Base-by-base conservation (phyloP, 805 yeast genomes). In the Myxozyma geophila region DNA sequence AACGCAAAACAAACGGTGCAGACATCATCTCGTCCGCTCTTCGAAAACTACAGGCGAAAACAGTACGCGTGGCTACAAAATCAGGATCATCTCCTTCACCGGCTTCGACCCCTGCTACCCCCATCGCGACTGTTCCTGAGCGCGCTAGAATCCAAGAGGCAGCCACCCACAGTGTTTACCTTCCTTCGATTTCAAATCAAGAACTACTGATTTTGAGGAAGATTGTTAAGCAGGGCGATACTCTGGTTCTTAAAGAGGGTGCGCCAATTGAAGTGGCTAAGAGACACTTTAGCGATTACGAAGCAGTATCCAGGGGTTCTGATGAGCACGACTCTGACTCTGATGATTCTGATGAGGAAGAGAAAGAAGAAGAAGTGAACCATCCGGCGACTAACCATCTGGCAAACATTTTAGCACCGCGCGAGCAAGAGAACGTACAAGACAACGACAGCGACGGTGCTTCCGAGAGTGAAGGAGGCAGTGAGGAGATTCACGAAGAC, bases 141-240 rank as follows among this genome's bases (percentile, higher is more conserved):
- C 56, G 56, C 2, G 56, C 41, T 7, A 47, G 56, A 5, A 53
- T 53, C 37, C 48, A 40, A 23, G 56, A 53, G 17, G 56, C 56
- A 15, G 56, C 56, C 4, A 21, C 15, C 19, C 28, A 53, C 33
- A 39, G 48, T 13, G 56, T 53, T 10, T 53, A 53, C 17, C 21
- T 53, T 4, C 56, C 56, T 5, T 6, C 56, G 12, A 53, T 53
- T 28, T 10, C 48, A 5, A 15, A 40, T 19, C 8, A 12, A 7
- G 56, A 53, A 28, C 2, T 40, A 10, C 8, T 9, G 8, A 10
- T 5, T 23, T 5, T 53, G 10, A 10, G 21, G 3, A 17, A 39
- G 1, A 39, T 33, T 40, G 23, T 23, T 8, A 19, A 13, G 6
- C 8, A 21, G 3, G 56, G 56, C 2, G 48, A 13, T 10, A 23